Conservation (phyloP, 1,139 yeast genomes). For the Hyphopichia fennica region DNA sequence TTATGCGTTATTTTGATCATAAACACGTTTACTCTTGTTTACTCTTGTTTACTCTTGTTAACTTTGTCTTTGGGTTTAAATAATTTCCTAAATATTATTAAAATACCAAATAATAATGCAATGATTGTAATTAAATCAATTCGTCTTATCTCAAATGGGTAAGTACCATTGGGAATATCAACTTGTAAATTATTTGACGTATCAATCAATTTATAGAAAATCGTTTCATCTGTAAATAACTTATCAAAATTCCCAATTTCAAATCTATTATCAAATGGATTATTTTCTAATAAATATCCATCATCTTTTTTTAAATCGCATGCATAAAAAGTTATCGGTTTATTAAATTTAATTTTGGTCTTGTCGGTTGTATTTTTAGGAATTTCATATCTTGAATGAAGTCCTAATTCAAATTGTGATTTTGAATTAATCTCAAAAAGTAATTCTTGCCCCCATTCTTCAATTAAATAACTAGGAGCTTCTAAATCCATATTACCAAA, state of each 20-base stretch:
- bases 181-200: not conserved
- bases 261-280: constrained; percentile 38
- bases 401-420: constrained; percentile 20
- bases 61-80: no score
- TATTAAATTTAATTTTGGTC: not conserved
- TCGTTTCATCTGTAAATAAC: constrained; percentile 43
- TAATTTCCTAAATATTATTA: not conserved
- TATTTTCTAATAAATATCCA: constrained; percentile 25
- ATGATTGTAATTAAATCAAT: not conserved
- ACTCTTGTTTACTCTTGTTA: no score
- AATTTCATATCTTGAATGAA: constrained; percentile 42
- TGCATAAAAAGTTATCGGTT: constrained; percentile 23
- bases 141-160: not conserved
- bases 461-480: constrained; percentile 40
- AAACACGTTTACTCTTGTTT: no score
- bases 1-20: no score
- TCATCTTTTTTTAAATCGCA: constrained; percentile 28
- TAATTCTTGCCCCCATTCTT: constrained; percentile 49
- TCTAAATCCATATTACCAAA: constrained; percentile 41
- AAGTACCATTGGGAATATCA: not conserved
- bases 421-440: constrained; percentile 25
- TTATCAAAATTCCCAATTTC: constrained; percentile 34
- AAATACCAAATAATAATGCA: not conserved
- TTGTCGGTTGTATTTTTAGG: constrained; percentile 17
- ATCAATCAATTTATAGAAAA: constrained; percentile 33